Evolutionary conservation across 106 monocot species (phyloP).

Genomic region (Alisma plantagoaquatica): DNA sequence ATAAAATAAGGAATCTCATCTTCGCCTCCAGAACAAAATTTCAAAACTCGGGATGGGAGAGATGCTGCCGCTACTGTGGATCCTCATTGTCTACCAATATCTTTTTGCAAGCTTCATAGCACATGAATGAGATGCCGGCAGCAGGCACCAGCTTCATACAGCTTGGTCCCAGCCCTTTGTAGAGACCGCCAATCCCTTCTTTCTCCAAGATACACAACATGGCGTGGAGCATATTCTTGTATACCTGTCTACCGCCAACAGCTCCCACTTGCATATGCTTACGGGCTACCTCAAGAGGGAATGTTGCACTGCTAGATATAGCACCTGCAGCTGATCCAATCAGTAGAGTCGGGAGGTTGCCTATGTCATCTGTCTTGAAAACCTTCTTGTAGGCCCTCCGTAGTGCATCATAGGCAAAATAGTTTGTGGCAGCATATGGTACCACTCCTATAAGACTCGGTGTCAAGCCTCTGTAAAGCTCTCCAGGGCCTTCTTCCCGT

Average conservation of each 20-base stretch:
- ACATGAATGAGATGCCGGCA: constrained; percentile 97
- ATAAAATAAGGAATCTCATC: no score
- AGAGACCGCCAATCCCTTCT: constrained; percentile 79
- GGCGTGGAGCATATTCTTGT: constrained; percentile 87
- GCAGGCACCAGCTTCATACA: constrained; percentile 93
- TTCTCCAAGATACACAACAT: constrained; percentile 67
- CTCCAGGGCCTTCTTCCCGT: constrained; percentile 68
- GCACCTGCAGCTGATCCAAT: constrained; percentile 92
- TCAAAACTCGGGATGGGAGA: no score
- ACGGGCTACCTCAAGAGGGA: constrained; percentile 86
- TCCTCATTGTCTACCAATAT: constrained; percentile 62
- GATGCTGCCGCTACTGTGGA: constrained; percentile 7
- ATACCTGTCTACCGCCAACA: constrained; percentile 77
- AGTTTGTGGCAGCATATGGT: constrained; percentile 87
- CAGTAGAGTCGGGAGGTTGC: constrained; percentile 69
- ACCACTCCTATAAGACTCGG: constrained; percentile 90
- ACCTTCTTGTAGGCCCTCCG: constrained; percentile 62
- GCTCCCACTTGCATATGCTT: constrained; percentile 97
- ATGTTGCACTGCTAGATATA: constrained; percentile 78
- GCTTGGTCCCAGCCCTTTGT: constrained; percentile 91
- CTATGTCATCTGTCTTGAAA: constrained; percentile 50
- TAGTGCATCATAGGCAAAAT: constrained; percentile 77
- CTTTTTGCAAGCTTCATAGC: constrained; percentile 97
- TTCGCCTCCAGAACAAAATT: no score
- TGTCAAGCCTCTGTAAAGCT: constrained; percentile 90